Conservation (phyloP, 2,329 filamentous ascomycete species). For the Cladophialophora psammophila region DNA sequence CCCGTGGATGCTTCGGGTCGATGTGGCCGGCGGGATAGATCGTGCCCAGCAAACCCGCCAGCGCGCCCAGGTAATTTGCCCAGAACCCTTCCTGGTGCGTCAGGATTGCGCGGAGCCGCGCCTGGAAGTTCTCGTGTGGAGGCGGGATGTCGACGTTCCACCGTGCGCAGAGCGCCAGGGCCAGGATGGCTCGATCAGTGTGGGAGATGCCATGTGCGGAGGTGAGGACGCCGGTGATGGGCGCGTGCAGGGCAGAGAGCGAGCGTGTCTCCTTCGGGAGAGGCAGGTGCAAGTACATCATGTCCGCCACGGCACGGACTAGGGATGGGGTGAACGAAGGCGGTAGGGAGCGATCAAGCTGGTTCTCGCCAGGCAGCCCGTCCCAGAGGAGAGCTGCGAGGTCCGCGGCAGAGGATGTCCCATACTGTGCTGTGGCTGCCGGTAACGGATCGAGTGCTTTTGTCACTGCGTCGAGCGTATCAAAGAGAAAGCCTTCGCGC, state of each 20-base stretch:
- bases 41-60: constrained; percentile 44
- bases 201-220: constrained; percentile 48
- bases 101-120: constrained; percentile 43
- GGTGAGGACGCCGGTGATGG: constrained; percentile 46
- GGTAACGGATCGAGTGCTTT: constrained; percentile 72
- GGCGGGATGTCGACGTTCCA: constrained; percentile 45
- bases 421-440: constrained; percentile 64
- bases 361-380: constrained; percentile 49
- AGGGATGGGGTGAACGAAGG: constrained; percentile 41
- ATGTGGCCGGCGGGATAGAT: constrained; percentile 45
- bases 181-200: constrained; percentile 45
- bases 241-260: constrained; percentile 44
- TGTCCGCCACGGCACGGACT: constrained; percentile 45
- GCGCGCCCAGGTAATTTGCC: constrained; percentile 44
- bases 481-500: constrained; percentile 79
- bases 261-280: constrained; percentile 47
- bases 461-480: constrained; percentile 61
- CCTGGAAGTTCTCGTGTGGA: constrained; percentile 43
- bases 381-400: constrained; percentile 59
- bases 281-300: constrained; percentile 45
- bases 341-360: constrained; percentile 41
- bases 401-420: constrained; percentile 52
- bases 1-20: constrained; percentile 40
- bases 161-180: constrained; percentile 46
- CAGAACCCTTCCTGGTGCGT: constrained; percentile 48